Evolutionary conservation across 768 basidiomycete species (phyloP), one percentile per base, ranked within the genome.

Genomic region (Russula brevipes): DNA sequence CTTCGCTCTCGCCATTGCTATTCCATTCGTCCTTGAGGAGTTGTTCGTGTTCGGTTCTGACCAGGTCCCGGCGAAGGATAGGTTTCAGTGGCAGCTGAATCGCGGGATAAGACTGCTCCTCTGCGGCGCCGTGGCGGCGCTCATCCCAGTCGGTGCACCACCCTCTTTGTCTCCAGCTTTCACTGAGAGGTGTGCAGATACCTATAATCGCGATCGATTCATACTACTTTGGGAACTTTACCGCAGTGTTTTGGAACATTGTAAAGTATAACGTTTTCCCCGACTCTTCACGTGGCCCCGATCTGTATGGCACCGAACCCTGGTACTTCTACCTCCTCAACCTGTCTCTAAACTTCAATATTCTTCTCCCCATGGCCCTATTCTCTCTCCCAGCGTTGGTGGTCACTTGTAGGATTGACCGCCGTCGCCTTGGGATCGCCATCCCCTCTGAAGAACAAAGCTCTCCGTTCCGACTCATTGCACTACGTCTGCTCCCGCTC

Each of bases 261-360:
- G 75, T 98, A 69, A 79, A 77, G 55, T 98, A 99, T 80, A 99
- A 99, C 74, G 81, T 98, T 65, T 91, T 99, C 74, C 86, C 90
- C 16, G 84, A 84, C 39, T 73, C 83, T 49, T 82, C 84, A 50
- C 85, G 87, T 36, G 94, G 95, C 1, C 94, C 97, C n/a, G 82
- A 86, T 59, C 82, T 99, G 30, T 98, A 98, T 73, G 97, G 97
- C 52, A 94, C 91, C 19, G 87, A 88, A 53, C 91, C 96, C 9
- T 86, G 85, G 81, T 76, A 83, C 57, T 99, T 86, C 76, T 98
- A 98, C 77, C 67, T 95, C 66, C 76, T 84, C 66, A 99, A 98
- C 76, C 84, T 97, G 61, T 78, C 90, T 63, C 82, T 98, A 64
- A 98, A 97, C 79, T 97, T 98, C 82, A 99, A 98, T 77, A 74